Percentiles rank a stretch among this genome's conserved stretches.
phyloP scores from a whole-genome alignment of 2,329 filamentous ascomycete species.

The Elsinoe necatrix region DNA sequence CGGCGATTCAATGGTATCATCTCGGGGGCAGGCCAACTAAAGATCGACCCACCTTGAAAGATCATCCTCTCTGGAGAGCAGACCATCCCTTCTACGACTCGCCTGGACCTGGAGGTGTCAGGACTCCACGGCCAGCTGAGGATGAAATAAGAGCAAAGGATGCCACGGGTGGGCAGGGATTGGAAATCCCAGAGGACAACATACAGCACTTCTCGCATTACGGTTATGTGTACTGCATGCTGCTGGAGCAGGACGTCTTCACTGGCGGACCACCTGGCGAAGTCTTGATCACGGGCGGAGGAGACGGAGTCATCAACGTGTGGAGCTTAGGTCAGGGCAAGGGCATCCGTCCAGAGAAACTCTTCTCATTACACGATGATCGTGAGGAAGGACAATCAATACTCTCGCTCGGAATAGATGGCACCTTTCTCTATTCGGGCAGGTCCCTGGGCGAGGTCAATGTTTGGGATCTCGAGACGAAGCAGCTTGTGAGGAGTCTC shows the following conservation, averaged over 20 bases:
- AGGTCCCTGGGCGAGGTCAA: slow-evolving; percentile 82
- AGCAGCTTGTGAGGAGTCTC: slow-evolving; percentile 79
- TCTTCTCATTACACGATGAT: slow-evolving; percentile 57
- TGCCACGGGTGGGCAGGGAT: slow-evolving; percentile 52
- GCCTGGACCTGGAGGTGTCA: slow-evolving; percentile 69
- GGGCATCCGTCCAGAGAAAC: slow-evolving; percentile 57
- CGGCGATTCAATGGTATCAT: slow-evolving; percentile 85
- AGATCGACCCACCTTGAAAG: slow-evolving; percentile 54
- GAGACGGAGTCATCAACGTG: slow-evolving; percentile 90
- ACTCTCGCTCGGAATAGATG: slow-evolving; percentile 75
- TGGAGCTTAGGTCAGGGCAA: slow-evolving; percentile 63
- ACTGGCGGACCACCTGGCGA: slow-evolving; percentile 64
- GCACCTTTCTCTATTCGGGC: slow-evolving; percentile 86
- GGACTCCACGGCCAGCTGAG: slow-evolving; percentile 63
- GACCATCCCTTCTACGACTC: slow-evolving; percentile 95
- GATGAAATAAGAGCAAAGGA: slow-evolving; percentile 40
- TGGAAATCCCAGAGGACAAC: slow-evolving; percentile 75
- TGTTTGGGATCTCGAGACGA: slow-evolving; percentile 93
- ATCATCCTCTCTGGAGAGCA: slow-evolving; percentile 66
- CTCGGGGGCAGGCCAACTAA: slow-evolving; percentile 55
- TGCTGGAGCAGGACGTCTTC: slow-evolving; percentile 66
- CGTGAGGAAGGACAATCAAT: slow-evolving; percentile 51
- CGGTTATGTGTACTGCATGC: slow-evolving; percentile 95
- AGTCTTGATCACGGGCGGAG: slow-evolving; percentile 80
- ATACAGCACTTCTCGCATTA: slow-evolving; percentile 86